Base-by-base conservation (phyloP, 495 filamentous ascomycete genomes). In the Talaromyces proteolyticus region DNA sequence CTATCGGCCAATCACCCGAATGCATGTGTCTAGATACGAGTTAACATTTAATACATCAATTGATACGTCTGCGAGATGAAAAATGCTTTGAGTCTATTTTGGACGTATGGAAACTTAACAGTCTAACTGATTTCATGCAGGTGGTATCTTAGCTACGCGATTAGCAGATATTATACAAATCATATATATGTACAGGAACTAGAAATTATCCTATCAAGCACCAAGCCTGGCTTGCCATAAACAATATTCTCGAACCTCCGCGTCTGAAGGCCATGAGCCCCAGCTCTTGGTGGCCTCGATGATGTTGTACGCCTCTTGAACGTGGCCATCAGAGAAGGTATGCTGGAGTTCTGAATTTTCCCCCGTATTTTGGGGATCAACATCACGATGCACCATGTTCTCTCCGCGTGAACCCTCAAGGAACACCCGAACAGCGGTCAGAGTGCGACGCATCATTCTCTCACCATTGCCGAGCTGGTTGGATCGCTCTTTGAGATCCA, bases 201-300 rank as follows among this genome's bases (percentile, higher is more conserved):
- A 11, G 4, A 45, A 14, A 24, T 29, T 20, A 49, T 23, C 25
- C 26, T 23, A 20, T 12, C 24, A 29, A 57, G 22, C 54, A 34
- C 29, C 29, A 24, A 24, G 55, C 53, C 17, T 14, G 25, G 8
- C 46, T 49, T 25, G 25, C 49, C 50, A 5, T 38, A 34, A n/a
- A 42, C 57, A 39, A 61, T 84, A 84, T 24, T 61, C 57, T 45
- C 65, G 53, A 25, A 81, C 69, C 49, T 81, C 78, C 42, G 68
- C 65, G 44, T 77, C 71, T 39, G 54, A 70, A 14, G 79, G 76
- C 80, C 80, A 83, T 3, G 67, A 60, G 20, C 66, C 72, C 79
- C 76, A 81, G 19, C 63, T 56, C 5, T 54, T 53, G 11, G 75
- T 73, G 29, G 58, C 56, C 17, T 68, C 67, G 54, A 84, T 57